Evolutionary conservation across 2,329 filamentous ascomycete genomes (phyloP).

Genomic region (Monilinia fructigena): DNA sequence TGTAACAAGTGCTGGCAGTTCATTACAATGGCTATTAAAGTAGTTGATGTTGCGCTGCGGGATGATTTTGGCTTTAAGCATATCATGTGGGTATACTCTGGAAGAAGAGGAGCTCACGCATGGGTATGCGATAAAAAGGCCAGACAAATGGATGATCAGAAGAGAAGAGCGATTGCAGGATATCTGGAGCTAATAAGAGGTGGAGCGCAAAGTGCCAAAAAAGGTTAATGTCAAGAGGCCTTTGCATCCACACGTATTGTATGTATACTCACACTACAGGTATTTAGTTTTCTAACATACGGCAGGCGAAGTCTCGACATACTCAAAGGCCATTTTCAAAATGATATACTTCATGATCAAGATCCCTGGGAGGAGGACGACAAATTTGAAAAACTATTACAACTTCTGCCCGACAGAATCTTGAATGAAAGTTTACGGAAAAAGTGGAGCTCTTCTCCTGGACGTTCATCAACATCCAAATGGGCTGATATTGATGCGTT

Average conservation of each 20-base stretch:
- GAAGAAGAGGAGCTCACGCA: slow-evolving; percentile 91
- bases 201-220: slow-evolving; percentile 78
- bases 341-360: slow-evolving; percentile 77
- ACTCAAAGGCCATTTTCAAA: slow-evolving; percentile 79
- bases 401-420: slow-evolving; percentile 77
- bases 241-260: slow-evolving; percentile 83
- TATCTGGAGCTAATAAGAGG: slow-evolving; percentile 91
- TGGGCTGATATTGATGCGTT: slow-evolving; percentile 92
- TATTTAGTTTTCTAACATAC: slow-evolving; percentile 20
- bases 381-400: slow-evolving; percentile 73
- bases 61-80: slow-evolving; percentile 97
- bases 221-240: slow-evolving; percentile 81
- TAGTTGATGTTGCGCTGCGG: slow-evolving; percentile 79
- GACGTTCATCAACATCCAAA: slow-evolving; percentile 73
- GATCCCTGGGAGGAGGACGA: slow-evolving; percentile 77
- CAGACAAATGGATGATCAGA: slow-evolving; percentile 79
- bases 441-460: slow-evolving; percentile 87
- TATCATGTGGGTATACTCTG: slow-evolving; percentile 98
- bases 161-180: slow-evolving; percentile 78
- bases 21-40: slow-evolving; percentile 96
- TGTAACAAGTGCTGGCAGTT: slow-evolving; percentile 95
- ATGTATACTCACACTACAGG: slow-evolving; percentile 38
- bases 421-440: slow-evolving; percentile 77
- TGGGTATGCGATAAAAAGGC: slow-evolving; percentile 96
- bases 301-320: slow-evolving; percentile 77